A percentile compares a stretch with the other conserved stretches of the same genome.
Conservation (phyloP, 805 yeast species). For the Starmerella asiatica region DNA sequence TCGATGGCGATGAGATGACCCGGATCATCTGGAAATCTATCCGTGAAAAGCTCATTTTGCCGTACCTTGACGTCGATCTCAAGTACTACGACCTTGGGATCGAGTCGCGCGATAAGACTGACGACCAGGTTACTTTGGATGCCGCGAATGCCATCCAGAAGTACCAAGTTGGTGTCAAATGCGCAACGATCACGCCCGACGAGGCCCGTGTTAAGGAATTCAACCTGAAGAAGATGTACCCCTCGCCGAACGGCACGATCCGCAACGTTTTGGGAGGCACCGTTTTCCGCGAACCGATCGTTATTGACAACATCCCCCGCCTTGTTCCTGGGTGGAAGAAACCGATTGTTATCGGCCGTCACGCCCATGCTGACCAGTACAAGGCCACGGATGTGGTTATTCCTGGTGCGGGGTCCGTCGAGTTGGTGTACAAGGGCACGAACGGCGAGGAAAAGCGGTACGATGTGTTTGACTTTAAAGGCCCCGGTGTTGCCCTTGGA, state of each 20-base stretch:
- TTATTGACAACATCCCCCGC: constrained; percentile 77
- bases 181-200: constrained; percentile 94
- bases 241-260: constrained; percentile 92
- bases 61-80: constrained; percentile 75
- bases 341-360: constrained; percentile 95
- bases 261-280: constrained; percentile 94
- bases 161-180: constrained; percentile 87
- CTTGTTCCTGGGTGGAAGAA: constrained; percentile 85
- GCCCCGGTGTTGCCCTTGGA: constrained; percentile 70
- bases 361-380: constrained; percentile 95
- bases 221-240: constrained; percentile 89
- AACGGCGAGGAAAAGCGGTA: constrained; percentile 43
- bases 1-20: constrained; percentile 98
- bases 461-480: constrained; percentile 55
- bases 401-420: constrained; percentile 66
- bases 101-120: constrained; percentile 71
- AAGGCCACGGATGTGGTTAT: constrained; percentile 78
- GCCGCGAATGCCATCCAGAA: constrained; percentile 81
- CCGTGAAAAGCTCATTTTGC: constrained; percentile 70
- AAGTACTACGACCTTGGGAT: constrained; percentile 87
- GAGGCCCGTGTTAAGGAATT: constrained; percentile 91
- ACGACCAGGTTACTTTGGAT: constrained; percentile 77
- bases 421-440: constrained; percentile 60
- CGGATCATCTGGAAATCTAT: constrained; percentile 89
- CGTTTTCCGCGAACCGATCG: constrained; percentile 92